Evolutionary conservation across 2,329 filamentous ascomycete species (phyloP).

Genomic region (Stemphylium beticola): DNA sequence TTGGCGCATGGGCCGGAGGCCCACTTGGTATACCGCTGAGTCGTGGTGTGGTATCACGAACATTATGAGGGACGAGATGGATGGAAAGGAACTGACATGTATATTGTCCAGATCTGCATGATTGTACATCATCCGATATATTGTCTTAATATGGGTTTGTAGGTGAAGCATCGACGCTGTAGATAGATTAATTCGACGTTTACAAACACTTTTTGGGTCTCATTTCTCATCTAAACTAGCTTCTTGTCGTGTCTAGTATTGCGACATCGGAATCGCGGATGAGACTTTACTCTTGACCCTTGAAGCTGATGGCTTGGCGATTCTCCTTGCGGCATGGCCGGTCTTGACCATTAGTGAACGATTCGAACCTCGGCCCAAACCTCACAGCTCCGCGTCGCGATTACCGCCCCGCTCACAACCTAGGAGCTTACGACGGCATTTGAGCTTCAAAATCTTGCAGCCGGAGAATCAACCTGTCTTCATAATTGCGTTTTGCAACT

Average conservation of each 20-base stretch:
- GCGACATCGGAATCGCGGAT: slow-evolving; percentile 2
- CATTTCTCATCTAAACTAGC: background rate
- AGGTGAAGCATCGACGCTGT: slow-evolving; percentile 12
- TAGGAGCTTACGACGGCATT: slow-evolving; percentile 15
- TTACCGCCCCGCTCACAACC: slow-evolving; percentile 36
- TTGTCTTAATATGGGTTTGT: slow-evolving; percentile 19
- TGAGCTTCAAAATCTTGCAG: slow-evolving; percentile 1
- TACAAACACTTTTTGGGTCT: background rate
- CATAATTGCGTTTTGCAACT: background rate
- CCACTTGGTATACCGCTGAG: slow-evolving; percentile 6
- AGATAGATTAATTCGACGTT: slow-evolving; percentile 24
- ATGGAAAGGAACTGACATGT: slow-evolving; percentile 16
- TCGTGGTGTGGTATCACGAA: slow-evolving; percentile 15
- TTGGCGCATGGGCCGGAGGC: slow-evolving; percentile 22
- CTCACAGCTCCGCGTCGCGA: slow-evolving; percentile 31
- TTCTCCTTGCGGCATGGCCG: slow-evolving; percentile 12
- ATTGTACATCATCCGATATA: slow-evolving; percentile 7
- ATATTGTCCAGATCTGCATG: slow-evolving; percentile 17
- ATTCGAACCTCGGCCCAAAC: slow-evolving; percentile 44
- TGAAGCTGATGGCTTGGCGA: background rate
- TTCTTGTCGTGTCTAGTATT: background rate
- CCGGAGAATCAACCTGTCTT: background rate
- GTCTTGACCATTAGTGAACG: slow-evolving; percentile 19
- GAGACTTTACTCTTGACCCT: background rate
- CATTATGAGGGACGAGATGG: slow-evolving; percentile 22